Evolutionary conservation across 2,329 filamentous ascomycete genomes (phyloP).

Genomic region (Penicillium polonicum): DNA sequence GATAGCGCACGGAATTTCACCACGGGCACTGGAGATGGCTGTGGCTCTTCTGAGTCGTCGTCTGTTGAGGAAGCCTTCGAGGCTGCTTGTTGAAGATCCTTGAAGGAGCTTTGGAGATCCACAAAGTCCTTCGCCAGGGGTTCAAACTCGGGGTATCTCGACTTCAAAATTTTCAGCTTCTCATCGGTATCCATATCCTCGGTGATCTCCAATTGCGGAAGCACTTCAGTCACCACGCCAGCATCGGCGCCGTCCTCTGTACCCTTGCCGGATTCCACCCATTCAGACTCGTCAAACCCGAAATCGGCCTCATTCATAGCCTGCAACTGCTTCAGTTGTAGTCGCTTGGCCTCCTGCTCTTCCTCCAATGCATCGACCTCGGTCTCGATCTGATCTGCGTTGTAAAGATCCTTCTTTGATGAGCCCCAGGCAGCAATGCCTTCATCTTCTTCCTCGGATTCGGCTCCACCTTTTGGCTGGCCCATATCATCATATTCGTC

Average conservation of each 20-base stretch:
- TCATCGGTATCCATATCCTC: constrained; percentile 76
- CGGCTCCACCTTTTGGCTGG: constrained; percentile 21
- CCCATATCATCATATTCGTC: constrained; percentile 32
- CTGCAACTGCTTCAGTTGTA: constrained; percentile 88
- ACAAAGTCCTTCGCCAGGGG: constrained; percentile 77
- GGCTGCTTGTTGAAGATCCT: constrained; percentile 60
- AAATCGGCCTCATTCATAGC: constrained; percentile 92
- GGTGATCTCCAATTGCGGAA: constrained; percentile 79
- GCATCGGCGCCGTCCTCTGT: constrained; percentile 46
- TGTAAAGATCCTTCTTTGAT: constrained; percentile 87
- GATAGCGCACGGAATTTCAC: constrained; percentile 78
- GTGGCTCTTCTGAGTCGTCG: constrained; percentile 36
- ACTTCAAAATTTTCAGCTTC: constrained; percentile 69
- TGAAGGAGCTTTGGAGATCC: constrained; percentile 62
- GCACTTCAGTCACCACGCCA: constrained; percentile 76
- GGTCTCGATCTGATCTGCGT: constrained; percentile 73
- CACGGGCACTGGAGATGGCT: constrained; percentile 54
- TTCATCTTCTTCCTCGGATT: constrained; percentile 49
- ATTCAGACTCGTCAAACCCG: constrained; percentile 85
- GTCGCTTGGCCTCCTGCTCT: constrained; percentile 80
- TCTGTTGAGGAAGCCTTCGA: constrained; percentile 52
- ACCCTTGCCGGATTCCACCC: constrained; percentile 60
- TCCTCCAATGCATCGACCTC: constrained; percentile 80
- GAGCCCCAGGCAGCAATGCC: constrained; percentile 77
- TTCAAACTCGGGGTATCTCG: constrained; percentile 89